Percentiles rank a stretch among this genome's conserved stretches.
These are phyloP conservation scores for Mrakia gelida DNA, from an alignment of 768 basidiomycete species.

Conservation along the genomic window DNA sequence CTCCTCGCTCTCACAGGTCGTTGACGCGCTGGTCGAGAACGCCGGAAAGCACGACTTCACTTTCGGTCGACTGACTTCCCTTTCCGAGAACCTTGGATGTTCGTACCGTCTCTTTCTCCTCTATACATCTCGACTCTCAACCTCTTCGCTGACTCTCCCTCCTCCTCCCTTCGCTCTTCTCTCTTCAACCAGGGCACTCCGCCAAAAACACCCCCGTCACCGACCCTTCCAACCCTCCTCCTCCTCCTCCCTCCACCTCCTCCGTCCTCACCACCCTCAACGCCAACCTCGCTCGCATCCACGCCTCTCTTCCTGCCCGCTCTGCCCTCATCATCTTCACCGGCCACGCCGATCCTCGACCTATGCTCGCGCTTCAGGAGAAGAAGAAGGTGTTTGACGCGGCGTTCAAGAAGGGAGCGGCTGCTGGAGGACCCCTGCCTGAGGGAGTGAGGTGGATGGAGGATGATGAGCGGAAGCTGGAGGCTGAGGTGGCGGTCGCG, in stretches of 20 bases:
- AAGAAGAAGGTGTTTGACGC: slow-evolving; percentile 69
- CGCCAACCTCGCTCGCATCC: slow-evolving; percentile 57
- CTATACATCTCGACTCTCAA: not conserved
- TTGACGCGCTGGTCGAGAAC: slow-evolving; percentile 61
- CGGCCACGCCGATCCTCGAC: slow-evolving; percentile 81
- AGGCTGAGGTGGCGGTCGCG: slow-evolving; percentile 72
- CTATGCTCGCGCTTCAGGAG: slow-evolving; percentile 67
- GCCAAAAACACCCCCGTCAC: slow-evolving; percentile 45
- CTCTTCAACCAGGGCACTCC: slow-evolving; percentile 43
- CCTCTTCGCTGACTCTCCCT: not conserved
- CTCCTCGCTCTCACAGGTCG: slow-evolving; percentile 36
- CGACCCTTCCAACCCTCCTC: slow-evolving; percentile 37
- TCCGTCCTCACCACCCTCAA: slow-evolving; percentile 55
- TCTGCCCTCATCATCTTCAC: slow-evolving; percentile 82
- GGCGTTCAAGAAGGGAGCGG: slow-evolving; percentile 43
- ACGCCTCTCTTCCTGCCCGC: slow-evolving; percentile 65
- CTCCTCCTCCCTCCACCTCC: slow-evolving; percentile 54
- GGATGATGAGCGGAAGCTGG: slow-evolving; percentile 69
- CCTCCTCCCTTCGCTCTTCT: not conserved
- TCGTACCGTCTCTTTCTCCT: slow-evolving; percentile 34
- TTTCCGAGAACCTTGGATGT: slow-evolving; percentile 83
- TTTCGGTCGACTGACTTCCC: slow-evolving; percentile 75
- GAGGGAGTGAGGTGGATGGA: slow-evolving; percentile 66
- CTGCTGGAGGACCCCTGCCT: slow-evolving; percentile 43
- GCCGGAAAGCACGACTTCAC: slow-evolving; percentile 68